Conservation (phyloP, 192 early-diverging fungal species). For the Podila minutissima region DNA sequence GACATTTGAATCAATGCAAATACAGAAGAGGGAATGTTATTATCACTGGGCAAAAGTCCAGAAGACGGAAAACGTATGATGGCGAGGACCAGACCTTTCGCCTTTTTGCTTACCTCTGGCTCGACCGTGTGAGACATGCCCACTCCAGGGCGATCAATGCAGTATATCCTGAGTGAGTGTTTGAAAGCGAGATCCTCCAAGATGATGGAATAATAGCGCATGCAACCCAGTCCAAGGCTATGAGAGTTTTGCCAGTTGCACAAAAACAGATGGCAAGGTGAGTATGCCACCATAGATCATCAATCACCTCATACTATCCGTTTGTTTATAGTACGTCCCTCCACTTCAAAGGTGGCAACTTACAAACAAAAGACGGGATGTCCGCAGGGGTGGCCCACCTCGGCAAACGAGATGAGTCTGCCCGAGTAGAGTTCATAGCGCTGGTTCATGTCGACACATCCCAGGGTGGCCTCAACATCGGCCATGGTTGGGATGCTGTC, state of each 20-base stretch:
- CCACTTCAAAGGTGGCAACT: constrained; percentile 5
- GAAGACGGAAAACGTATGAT: background rate
- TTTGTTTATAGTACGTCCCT: background rate
- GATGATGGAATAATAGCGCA: constrained; percentile 54
- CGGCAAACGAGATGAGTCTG: constrained; percentile 51
- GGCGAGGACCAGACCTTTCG: background rate
- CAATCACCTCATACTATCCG: background rate
- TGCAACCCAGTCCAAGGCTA: constrained; percentile 50
- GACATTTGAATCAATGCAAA: background rate
- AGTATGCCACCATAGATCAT: background rate
- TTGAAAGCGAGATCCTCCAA: constrained; percentile 55
- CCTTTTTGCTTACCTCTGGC: constrained; percentile 24
- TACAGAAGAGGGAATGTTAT: background rate
- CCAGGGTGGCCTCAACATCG: constrained; percentile 46
- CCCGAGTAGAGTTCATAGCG: constrained; percentile 54
- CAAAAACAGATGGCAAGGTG: background rate
- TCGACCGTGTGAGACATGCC: constrained; percentile 50
- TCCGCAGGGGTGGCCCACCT: constrained; percentile 52
- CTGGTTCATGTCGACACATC: constrained; percentile 53
- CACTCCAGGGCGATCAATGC: constrained; percentile 54
- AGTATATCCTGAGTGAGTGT: constrained; percentile 53
- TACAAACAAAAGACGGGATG: constrained; percentile 56
- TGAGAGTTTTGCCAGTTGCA: background rate
- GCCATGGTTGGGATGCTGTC: constrained; percentile 53
- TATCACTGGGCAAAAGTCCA: background rate